phyloP scores from a whole-genome alignment of 371 early-diverging fungal genomes.

The Gilbertella persicaria region DNA sequence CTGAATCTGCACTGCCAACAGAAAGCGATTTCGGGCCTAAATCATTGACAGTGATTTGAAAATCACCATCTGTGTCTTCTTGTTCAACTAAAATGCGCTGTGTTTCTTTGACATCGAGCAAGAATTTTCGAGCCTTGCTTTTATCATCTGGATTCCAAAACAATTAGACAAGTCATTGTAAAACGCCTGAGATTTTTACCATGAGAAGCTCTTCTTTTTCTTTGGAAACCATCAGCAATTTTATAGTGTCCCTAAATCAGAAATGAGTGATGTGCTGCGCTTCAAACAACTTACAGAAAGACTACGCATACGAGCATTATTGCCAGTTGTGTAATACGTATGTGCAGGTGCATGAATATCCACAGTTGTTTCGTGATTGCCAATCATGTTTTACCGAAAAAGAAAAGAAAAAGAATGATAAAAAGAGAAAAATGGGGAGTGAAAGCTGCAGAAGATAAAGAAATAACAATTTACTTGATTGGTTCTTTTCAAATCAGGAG shows the following conservation, averaged over 20 bases:
- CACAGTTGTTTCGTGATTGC: background rate
- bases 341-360: slow-evolving; percentile 29
- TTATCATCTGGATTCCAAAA: slow-evolving; percentile 58
- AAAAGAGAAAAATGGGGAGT: too few species aligned
- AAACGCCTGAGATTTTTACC: slow-evolving; percentile 32
- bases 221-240: background rate
- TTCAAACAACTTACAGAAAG: slow-evolving; percentile 18
- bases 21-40: slow-evolving; percentile 85
- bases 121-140: slow-evolving; percentile 64
- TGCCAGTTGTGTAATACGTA: slow-evolving; percentile 51
- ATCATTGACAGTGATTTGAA: slow-evolving; percentile 90
- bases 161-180: background rate
- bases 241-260: background rate
- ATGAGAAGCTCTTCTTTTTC: slow-evolving; percentile 43
- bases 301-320: slow-evolving; percentile 31
- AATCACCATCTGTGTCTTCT: slow-evolving; percentile 92
- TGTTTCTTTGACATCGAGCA: slow-evolving; percentile 81
- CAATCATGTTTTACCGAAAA: too few species aligned
- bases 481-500: too few species aligned
- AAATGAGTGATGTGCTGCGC: too few species aligned
- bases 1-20: slow-evolving; percentile 80
- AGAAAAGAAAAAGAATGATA: too few species aligned
- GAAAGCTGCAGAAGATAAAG: too few species aligned
- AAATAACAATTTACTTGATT: too few species aligned
- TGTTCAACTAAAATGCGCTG: slow-evolving; percentile 75